Base-by-base conservation (phyloP, 306 rosid species). In the Castanea sativa region DNA sequence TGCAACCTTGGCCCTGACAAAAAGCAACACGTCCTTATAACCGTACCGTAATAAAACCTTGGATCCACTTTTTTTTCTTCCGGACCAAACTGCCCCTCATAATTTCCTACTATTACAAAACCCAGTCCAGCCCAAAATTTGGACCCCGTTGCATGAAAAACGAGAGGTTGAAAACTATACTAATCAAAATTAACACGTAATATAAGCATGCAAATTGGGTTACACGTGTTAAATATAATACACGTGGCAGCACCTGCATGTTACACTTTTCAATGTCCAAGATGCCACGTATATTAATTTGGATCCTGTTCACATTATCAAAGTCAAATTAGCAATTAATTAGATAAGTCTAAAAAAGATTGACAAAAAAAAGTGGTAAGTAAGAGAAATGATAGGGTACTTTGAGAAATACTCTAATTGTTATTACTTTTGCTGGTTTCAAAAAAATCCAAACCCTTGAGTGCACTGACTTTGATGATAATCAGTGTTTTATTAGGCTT, bases 161-260 rank as follows among this genome's bases (percentile, higher is more conserved):
- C 41, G 73, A 19, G 67, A 0, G 2, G 18, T 38, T 38, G 81
- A 20, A 69, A 23, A 55, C 73, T 10, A 25, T 82, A 82, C n/a
- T 82, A 82, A 88, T 84, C 88, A 16, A 16, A 65, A 81, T 90
- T 89, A 89, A 76, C 38, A 82, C 73, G 82, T 38, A 85, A 79
- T 73, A 73, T 7, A 14, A 78, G 12, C 0, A 14, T 18, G 74
- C 29, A 20, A 38, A 49, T 69, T 32, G 32, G 7, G 2, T 13
- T 79, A 83, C 92, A 87, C 91, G 87, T 82, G 90, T 72, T 7
- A 75, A 59, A 2, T 3, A 0, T 0, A 0, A 3, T 55, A 63
- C 69, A 79, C 77, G 59, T 76, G 76, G 76, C 53, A 49, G 74
- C 85, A 74, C 83, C 78, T 85, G 77, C 81, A 75, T 8, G 53